Conservation (phyloP, 1,139 yeast species). For the Kluyveromyces sp. region DNA sequence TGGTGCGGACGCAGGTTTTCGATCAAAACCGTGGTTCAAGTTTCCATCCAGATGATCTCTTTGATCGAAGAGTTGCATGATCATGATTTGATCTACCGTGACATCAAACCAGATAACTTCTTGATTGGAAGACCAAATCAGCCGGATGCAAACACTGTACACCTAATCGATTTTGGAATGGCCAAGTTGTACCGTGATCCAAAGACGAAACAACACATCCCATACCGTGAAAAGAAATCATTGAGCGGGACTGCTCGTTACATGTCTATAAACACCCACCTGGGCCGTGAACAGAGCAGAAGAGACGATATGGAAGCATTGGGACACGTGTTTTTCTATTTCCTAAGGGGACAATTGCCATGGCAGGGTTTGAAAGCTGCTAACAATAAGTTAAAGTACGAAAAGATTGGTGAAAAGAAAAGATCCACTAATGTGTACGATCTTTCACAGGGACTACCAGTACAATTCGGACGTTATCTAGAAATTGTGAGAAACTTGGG, state of each 20-base stretch:
- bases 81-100: conserved; percentile 65
- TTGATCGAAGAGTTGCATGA: conserved; percentile 62
- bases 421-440: conserved; percentile 64
- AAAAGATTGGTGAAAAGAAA: conserved; percentile 74
- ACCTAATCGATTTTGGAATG: conserved; percentile 93
- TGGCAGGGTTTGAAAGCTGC: conserved; percentile 98
- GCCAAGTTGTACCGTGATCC: conserved; percentile 96
- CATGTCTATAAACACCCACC: conserved; percentile 90
- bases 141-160: conserved; percentile 69
- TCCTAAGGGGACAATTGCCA: conserved; percentile 91
- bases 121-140: conserved; percentile 82
- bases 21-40: conserved; percentile 65
- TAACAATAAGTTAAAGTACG: conserved; percentile 74
- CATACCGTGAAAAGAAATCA: conserved; percentile 92
- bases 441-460: conserved; percentile 61
- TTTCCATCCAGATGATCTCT: conserved; percentile 68
- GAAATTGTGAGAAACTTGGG: conserved; percentile 63
- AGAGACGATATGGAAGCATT: conserved; percentile 94
- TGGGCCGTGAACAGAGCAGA: conserved; percentile 94
- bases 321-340: conserved; percentile 92
- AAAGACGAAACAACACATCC: conserved; percentile 89
- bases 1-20: conserved; percentile 72
- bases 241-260: conserved; percentile 97
- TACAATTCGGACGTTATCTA: conserved; percentile 71
- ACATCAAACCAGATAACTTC: conserved; percentile 90